Base-by-base conservation (phyloP, 164 flowering plant genomes). In the Houttuynia cordata region DNA sequence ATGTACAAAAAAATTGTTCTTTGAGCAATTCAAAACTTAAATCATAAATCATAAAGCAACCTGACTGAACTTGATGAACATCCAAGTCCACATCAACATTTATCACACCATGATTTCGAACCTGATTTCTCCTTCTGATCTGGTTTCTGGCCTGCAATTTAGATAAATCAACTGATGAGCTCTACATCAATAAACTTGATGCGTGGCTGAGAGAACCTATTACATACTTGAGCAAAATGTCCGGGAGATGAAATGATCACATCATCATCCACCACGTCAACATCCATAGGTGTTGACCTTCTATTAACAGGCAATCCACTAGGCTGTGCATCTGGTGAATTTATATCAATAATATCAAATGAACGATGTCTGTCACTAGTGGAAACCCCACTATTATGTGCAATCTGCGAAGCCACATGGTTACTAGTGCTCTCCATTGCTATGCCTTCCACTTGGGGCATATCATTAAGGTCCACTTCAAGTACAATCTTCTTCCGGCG, bases 191-290 rank as follows among this genome's bases (percentile, higher is more conserved):
- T 10, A 57, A 10, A 64, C 18, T 34, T 50, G 12, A 18, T 10
- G 34, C 3, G 19, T 21, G 18, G 19, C 56, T 39, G 25, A n/a
- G 10, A 53, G 45, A 34, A 21, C 34, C 24, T 24, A 30, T 15
- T 13, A 37, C 74, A 57, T 73, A 83, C 96, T 68, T 77, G 84
- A 6, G 79, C 79, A 79, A 86, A 88, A 19, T 88, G 80, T 66
- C 75, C 76, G 1, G 92, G 80, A 7, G 88, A 80, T 10, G 90
- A 81, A 61, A 79, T 78, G 62, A 88, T 37, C 39, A 88, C 85
- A 58, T 86, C 96, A 68, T 88, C 96, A 56, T 88, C 96, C 47
- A 82, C 58, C 58, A 76, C 82, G 63, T 88, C 92, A 39, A 88
- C 75, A 76, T 83, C 92, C 69, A 88, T 86, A 19, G 77, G 66